Evolutionary conservation across 208 protist species (phyloP).

Genomic region (Vickermania spadyakhi): DNA sequence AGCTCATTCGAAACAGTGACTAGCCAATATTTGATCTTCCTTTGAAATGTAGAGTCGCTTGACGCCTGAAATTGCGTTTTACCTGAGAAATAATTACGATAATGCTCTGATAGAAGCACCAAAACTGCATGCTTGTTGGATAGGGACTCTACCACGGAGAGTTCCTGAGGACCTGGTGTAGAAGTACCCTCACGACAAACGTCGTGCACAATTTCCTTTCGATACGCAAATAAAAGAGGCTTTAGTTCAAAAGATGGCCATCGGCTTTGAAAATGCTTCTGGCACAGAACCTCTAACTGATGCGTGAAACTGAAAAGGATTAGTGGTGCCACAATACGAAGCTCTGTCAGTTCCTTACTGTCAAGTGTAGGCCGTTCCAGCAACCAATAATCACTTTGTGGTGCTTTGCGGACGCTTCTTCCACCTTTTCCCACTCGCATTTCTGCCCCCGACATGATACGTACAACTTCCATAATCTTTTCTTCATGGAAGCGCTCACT

Average conservation of each 20-base stretch:
- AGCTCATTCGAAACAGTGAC: conserved; percentile 7
- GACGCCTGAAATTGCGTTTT: background rate
- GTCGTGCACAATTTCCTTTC: background rate
- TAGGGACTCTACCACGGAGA: background rate
- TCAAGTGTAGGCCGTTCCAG: background rate
- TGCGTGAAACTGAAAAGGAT: conserved; percentile 21
- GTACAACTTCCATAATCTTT: background rate
- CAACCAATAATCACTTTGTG: background rate
- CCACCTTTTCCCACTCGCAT: background rate
- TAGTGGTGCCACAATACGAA: conserved; percentile 3
- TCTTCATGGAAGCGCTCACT: background rate
- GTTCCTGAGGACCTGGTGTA: background rate
- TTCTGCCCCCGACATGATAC: background rate
- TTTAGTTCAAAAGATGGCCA: conserved; percentile 42
- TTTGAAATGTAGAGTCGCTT: background rate
- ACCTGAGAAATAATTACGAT: too few species aligned
- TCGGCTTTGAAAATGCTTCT: conserved; percentile 18
- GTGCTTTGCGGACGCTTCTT: background rate
- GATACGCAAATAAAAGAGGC: conserved; percentile 33
- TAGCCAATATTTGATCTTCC: background rate
- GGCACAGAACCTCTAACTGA: conserved; percentile 35
- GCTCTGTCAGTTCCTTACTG: background rate
- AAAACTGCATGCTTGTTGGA: background rate
- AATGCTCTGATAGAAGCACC: background rate
- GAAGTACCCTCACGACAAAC: background rate